Evolutionary conservation across 306 rosid genomes (phyloP), one percentile per base, ranked within the genome.

Genomic region (Crotalaria pallida): DNA sequence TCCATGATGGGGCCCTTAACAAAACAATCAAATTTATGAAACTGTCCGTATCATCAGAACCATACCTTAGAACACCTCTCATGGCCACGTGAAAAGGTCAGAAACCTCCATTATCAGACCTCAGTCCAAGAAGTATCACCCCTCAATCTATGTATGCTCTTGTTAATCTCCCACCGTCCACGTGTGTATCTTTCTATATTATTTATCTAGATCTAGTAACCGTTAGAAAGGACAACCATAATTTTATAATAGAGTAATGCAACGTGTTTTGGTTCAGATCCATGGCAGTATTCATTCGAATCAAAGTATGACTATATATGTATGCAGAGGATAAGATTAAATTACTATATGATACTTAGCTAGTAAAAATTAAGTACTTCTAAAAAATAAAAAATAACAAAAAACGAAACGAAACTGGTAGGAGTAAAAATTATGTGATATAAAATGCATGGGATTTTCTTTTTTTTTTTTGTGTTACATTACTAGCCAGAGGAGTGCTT

Each of bases 81-180:
- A 51, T 50, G 73, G 66, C 75, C 98, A 87, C 82, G 96, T 93
- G 97, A 82, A 82, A 40, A 19, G 63, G 74, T 64, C 83, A 77
- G 79, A 72, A 55, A 69, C 57, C 76, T 65, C 57, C 71, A 77
- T 78, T 63, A 61, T 68, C 78, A 65, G 22, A 36, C 72, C 72
- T 53, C 19, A 17, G 21, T 60, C 55, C 67, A 67, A 65, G 57
- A 47, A 69, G 69, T 7, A 79, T 73, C 68, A 65, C 79, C 56
- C 72, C 51, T 9, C 36, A 51, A 56, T 73, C 89, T 81, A 79
- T 78, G 84, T 81, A 79, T 78, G 84, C 74, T 23, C 50, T 23
- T 17, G 2, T 6, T 16, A 63, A 81, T 81, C 82, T 26, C 61
- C 17, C 51, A 61, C 92, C 83, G 84, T 82, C 76, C 93, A 80